phyloP scores from a whole-genome alignment of 2,329 filamentous ascomycete genomes.

The Fusarium pseudoanthophilum region DNA sequence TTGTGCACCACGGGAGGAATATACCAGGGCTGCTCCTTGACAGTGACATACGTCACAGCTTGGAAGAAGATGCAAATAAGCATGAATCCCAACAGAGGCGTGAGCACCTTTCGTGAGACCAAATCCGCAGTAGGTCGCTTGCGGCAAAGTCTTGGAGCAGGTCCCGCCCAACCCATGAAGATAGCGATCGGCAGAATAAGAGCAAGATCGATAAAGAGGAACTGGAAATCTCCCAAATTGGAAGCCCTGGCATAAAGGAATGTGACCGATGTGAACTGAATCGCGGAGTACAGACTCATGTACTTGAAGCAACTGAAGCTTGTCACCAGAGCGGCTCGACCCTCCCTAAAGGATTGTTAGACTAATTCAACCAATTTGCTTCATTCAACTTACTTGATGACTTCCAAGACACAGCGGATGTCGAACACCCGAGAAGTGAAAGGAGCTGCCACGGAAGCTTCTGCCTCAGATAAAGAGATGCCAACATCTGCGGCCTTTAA shows the following conservation, averaged over 20 bases:
- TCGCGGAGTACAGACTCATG: conserved; percentile 99
- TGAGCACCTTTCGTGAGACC: conserved; percentile 91
- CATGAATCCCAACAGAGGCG: conserved; percentile 90
- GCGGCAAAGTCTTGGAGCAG: conserved; percentile 77
- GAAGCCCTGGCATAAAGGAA: conserved; percentile 94
- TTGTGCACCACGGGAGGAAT: conserved; percentile 80
- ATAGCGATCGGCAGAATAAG: conserved; percentile 96
- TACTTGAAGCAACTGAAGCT: conserved; percentile 99
- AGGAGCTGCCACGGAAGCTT: conserved; percentile 97
- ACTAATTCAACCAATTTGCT: not conserved
- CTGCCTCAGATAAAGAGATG: conserved; percentile 95
- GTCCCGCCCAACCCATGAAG: conserved; percentile 98
- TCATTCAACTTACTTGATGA: conserved; percentile 74
- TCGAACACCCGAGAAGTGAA: conserved; percentile 97
- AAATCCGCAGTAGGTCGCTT: conserved; percentile 93
- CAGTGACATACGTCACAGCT: conserved; percentile 75
- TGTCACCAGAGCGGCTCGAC: conserved; percentile 93
- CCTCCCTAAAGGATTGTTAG: conserved; percentile 70
- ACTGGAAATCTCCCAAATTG: conserved; percentile 97
- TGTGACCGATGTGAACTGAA: conserved; percentile 97
- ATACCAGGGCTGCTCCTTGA: conserved; percentile 86
- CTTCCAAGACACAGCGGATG: conserved; percentile 91
- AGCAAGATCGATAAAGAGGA: conserved; percentile 92
- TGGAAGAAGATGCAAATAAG: conserved; percentile 82
- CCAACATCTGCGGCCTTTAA: conserved; percentile 97